These are phyloP conservation scores for Cercospora janseana DNA, from an alignment of 2,329 filamentous ascomycete genomes.

Conservation along the genomic window DNA sequence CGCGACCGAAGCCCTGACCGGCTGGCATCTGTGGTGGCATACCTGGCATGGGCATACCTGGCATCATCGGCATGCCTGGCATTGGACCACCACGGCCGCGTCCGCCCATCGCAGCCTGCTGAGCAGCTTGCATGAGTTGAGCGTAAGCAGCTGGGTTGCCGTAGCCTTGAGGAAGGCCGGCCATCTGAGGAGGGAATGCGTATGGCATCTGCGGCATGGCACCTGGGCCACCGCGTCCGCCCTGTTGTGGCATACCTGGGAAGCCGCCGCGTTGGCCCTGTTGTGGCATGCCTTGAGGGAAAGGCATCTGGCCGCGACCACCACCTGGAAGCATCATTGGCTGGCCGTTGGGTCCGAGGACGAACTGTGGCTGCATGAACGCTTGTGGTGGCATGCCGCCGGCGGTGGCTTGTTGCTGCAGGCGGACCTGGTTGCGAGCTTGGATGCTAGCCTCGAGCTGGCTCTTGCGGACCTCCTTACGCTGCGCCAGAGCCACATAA, in stretches of 20 bases:
- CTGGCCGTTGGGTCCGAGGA: constrained; percentile 79
- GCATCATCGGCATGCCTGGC: constrained; percentile 70
- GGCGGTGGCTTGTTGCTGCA: constrained; percentile 92
- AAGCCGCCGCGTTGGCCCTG: constrained; percentile 78
- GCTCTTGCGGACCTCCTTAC: constrained; percentile 99
- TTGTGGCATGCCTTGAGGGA: constrained; percentile 64
- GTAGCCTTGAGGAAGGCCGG: constrained; percentile 71
- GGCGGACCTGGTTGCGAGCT: constrained; percentile 95
- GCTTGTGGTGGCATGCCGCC: constrained; percentile 68
- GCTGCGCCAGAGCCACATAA: constrained; percentile 96
- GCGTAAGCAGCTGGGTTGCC: constrained; percentile 68
- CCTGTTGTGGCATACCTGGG: constrained; percentile 75
- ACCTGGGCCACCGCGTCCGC: constrained; percentile 75
- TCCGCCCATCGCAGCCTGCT: constrained; percentile 65
- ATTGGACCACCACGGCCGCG: constrained; percentile 65
- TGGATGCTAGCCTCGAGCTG: constrained; percentile 99
- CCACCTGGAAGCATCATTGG: constrained; percentile 58
- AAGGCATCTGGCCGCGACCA: constrained; percentile 58
- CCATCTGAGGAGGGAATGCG: constrained; percentile 65
- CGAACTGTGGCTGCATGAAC: constrained; percentile 81
- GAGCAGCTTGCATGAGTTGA: constrained; percentile 65
- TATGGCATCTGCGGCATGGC: constrained; percentile 84
- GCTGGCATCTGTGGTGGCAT: constrained; percentile 65
- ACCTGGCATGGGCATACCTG: constrained; percentile 37
- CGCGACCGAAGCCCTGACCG: constrained; percentile 44